Base-by-base conservation (phyloP, 495 filamentous ascomycete species). In the Aspergillus asperescens region DNA sequence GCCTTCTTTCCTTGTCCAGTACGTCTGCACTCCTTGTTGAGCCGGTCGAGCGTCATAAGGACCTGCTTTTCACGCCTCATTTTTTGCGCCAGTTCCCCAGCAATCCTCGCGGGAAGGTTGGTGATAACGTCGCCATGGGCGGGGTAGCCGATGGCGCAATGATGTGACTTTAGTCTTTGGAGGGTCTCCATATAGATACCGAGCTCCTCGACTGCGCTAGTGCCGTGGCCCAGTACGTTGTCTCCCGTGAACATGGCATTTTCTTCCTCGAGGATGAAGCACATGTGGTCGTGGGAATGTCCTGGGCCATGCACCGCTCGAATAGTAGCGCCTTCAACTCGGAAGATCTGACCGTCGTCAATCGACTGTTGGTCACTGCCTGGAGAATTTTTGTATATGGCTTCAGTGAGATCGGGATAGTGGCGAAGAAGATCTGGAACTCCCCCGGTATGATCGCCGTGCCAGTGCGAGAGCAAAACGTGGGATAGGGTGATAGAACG, bases 191-290 rank as follows among this genome's bases (percentile, higher is more conserved):
- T 76, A 25, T 62, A 77, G 7, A 39, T 45, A 6, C 63, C 60
- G 0, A 78, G 66, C 4, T 74, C 56, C 50, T 76, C 71, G 0
- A 71, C 22, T 5, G 23, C 50, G 22, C 50, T 53, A 16, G 20
- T 39, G 4, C 74, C 75, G 50, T 78, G 73, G 0, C 73, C 74
- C 3, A 78, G 69, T 6, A 76, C 48, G 54, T 74, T 94, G 62
- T 95, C 90, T 8, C 87, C 90, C 0, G 89, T 93, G 69, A 95
- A 93, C 71, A 95, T 73, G 19, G 86, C 88, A 50, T 86, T 76
- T 52, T 89, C 84, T 45, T 84, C 77, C 18, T 69, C 60, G 2
- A 77, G 57, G 3, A 75, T 57, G 56, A 76, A 77, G 31, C 72
- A 76, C 68, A 76, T 76, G 43, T 77, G 75, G 48, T 77, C 75